phyloP scores from a whole-genome alignment of 1,139 yeast species.

The Magnusiomyces suaveolens region DNA sequence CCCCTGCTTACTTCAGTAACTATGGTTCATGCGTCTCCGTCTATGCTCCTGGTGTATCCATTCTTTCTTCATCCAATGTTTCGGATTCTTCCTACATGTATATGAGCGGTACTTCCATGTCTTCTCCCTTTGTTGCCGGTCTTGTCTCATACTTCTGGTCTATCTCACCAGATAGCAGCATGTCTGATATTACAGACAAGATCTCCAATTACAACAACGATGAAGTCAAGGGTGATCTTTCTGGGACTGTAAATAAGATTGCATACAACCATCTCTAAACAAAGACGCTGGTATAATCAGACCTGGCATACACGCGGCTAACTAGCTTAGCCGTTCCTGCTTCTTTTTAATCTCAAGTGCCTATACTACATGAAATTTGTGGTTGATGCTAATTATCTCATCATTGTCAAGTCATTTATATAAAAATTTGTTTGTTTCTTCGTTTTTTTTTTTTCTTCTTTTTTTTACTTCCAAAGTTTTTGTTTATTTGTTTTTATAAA shows the following conservation, averaged over 20 bases:
- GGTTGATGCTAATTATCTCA: background rate
- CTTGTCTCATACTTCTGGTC: constrained; percentile 29
- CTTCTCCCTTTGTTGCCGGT: constrained; percentile 81
- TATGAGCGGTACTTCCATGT: constrained; percentile 84
- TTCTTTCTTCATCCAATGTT: constrained; percentile 46
- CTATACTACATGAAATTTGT: background rate
- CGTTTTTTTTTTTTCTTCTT: background rate
- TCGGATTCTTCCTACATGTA: constrained; percentile 73
- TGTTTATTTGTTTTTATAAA: background rate
- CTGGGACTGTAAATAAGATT: constrained; percentile 23
- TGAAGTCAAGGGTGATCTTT: constrained; percentile 15
- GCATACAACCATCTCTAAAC: constrained; percentile 21
- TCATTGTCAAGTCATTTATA: background rate
- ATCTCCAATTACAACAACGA: constrained; percentile 21
- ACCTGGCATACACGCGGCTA: background rate
- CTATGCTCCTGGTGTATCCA: constrained; percentile 76
- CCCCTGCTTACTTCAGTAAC: constrained; percentile 43
- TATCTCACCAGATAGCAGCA: constrained; percentile 1
- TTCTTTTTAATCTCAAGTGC: background rate
- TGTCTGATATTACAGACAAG: constrained; percentile 11
- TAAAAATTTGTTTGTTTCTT: background rate
- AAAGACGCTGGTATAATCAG: background rate
- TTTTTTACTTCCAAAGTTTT: background rate
- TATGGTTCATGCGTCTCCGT: constrained; percentile 79
- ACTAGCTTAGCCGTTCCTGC: background rate